Evolutionary conservation across 441 rosid species (phyloP), one percentile per base, ranked within the genome.

Genomic region (Francoa sonchifolia): DNA sequence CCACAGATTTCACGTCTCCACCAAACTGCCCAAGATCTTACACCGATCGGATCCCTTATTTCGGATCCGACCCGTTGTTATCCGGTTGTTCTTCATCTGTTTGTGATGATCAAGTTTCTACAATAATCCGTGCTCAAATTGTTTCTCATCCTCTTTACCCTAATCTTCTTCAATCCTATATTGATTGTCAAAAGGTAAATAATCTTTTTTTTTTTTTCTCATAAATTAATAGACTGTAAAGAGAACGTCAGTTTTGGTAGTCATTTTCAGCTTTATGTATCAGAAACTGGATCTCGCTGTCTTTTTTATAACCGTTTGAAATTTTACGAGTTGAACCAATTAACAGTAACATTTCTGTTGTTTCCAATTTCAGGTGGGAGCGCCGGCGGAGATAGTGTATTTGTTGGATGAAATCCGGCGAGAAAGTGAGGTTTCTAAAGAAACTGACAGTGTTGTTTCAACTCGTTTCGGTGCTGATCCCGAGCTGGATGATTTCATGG

Each of bases 401-500:
- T 5, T 62, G n/a, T 49, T 77, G 16, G 74, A 71, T 33, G 68
- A 58, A 50, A 64, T 67, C 68, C 44, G 63, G 50, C 61, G 33
- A 20, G 71, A 64, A 33, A 57, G 39, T 19, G 67, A 61, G 21
- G 39, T 47, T 51, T 26, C 44, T 14, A 57, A 32, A 47, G 25
- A 31, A 50, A 42, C 52, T 22, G 21, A 33, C 36, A n/a, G n/a
- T n/a, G 39, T 33, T 35, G 42, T 11, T 42, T 30, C 55, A 8
- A 3, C 38, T 25, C 36, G 65, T 54, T 50, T 50, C 32, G 80
- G 59, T 36, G 58, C 55, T 35, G 77, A 77, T 69, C 82, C 77
- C 21, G 77, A 71, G 64, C 86, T 77, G 8, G 82, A 77, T 61
- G 68, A 74, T 39, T 77, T 77, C 69, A 77, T 77, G 86, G 86